Conservation (phyloP, 108 stramenopile species). For the Pseudonitzschia multistriata region DNA sequence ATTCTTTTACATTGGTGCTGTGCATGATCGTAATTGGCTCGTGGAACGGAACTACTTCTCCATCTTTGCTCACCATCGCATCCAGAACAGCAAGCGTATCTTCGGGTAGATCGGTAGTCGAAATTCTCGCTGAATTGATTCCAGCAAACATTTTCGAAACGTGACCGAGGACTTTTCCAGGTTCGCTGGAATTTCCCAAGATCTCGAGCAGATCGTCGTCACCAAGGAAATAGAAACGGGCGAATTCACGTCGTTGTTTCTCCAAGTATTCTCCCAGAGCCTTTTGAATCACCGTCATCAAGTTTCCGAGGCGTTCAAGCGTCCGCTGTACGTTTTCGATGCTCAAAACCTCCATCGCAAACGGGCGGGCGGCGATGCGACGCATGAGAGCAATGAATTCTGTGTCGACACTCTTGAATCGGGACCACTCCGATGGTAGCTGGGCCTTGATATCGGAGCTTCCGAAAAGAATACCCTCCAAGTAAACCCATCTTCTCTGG, state of each 20-base stretch:
- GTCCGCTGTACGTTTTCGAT: conserved; percentile 92
- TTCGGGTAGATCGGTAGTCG: conserved; percentile 54
- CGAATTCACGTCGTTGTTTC: conserved; percentile 92
- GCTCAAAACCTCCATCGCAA: conserved; percentile 82
- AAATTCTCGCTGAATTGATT: conserved; percentile 54
- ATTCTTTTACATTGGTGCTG: conserved; percentile 86
- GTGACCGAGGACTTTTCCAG: conserved; percentile 91
- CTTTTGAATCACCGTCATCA: conserved; percentile 91
- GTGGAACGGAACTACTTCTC: conserved; percentile 87
- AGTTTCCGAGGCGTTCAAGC: conserved; percentile 86
- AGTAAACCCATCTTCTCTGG: conserved; percentile 96
- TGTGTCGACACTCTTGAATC: conserved; percentile 94
- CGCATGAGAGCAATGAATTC: conserved; percentile 94
- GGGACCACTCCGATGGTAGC: conserved; percentile 91
- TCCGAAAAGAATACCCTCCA: conserved; percentile 95
- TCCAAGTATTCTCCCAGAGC: conserved; percentile 97
- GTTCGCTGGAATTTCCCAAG: conserved; percentile 92
- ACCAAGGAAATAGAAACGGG: conserved; percentile 98
- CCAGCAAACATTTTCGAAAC: conserved; percentile 98
- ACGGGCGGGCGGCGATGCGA: conserved; percentile 83
- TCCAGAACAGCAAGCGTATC: conserved; percentile 63
- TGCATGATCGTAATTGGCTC: conserved; percentile 66
- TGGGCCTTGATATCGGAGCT: conserved; percentile 95
- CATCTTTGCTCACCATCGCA: conserved; percentile 94
- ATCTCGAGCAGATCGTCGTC: conserved; percentile 99